These are phyloP conservation scores for Sedum album DNA, from an alignment of 164 flowering plant genomes.

Conservation along the genomic window DNA sequence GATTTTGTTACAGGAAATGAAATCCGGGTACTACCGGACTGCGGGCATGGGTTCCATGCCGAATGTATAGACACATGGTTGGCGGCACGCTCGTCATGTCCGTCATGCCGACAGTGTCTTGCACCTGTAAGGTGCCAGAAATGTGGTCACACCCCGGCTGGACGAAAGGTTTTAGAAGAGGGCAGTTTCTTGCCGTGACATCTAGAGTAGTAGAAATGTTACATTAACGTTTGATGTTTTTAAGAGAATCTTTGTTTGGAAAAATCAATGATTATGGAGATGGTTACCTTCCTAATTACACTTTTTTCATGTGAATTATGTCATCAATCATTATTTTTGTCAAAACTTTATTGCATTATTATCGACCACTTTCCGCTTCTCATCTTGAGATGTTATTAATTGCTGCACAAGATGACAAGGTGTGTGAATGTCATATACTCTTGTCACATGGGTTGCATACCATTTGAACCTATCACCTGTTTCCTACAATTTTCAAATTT, in stretches of 20 bases:
- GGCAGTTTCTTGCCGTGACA: neutral
- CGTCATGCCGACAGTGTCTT: slow-evolving; percentile 71
- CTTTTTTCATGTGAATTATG: neutral
- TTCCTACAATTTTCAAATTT: too few species aligned
- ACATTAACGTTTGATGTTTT: neutral
- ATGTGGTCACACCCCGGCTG: slow-evolving; percentile 32
- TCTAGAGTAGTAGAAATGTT: neutral
- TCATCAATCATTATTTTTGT: neutral
- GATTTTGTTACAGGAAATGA: slow-evolving; percentile 75
- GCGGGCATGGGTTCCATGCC: slow-evolving; percentile 82
- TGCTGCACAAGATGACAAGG: neutral
- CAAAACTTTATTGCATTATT: neutral
- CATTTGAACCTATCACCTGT: neutral
- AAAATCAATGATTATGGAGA: neutral
- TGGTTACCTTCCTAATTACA: neutral
- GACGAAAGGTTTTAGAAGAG: neutral
- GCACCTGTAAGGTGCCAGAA: slow-evolving; percentile 43
- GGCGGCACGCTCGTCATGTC: slow-evolving; percentile 66
- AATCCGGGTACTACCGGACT: slow-evolving; percentile 72
- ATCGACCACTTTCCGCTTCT: neutral
- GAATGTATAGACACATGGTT: slow-evolving; percentile 40
- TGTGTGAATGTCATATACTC: too few species aligned
- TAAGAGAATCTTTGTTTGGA: neutral
- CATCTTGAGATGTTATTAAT: neutral
- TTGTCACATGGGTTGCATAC: neutral